Evolutionary conservation across 2,329 filamentous ascomycete species (phyloP), one percentile per base, ranked within the genome.

Genomic region (Blastomyces emzantsi): DNA sequence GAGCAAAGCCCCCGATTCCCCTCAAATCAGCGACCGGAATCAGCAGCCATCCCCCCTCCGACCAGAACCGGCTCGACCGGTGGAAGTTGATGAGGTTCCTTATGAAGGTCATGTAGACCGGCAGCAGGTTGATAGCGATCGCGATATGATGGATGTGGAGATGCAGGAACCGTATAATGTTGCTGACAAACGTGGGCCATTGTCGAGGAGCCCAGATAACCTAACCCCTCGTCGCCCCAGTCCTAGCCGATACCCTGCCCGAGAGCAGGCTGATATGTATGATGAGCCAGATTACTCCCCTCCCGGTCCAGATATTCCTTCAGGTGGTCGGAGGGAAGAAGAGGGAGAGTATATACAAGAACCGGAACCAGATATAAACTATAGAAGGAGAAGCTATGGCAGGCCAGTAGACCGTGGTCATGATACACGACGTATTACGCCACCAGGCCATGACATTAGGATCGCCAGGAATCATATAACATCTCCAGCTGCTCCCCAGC

Each of bases 1-100:
- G 69, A 97, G 92, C 78, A 90, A 89, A 79, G 84, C 83, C 67
- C 88, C 92, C 80, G 90, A 92, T 74, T 96, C 92, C 67, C 80
- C 83, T 73, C 80, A 82, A 66, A 75, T 77, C 49, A 75, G 74
- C 62, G 72, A 74, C 19, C 73, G 71, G 58, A 70, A 68, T 62
- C 70, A 71, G 58, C 55, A 36, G 28, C 66, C 69, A 33, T 74
- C 73, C 60, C 67, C 73, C 30, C 69, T 67, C 47, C 68, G 65
- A 66, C 68, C 66, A 49, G 65, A 66, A 41, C 66, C 64, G 59
- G 62, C 65, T 59, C 70, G 71, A 65, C 67, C 70, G 62, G 65
- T 71, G 62, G 70, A 72, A 63, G 67, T 71, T 62, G 72, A 74
- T 66, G 73, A 73, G 58, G 65, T 68, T 63, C 69, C 72, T 68